Conservation (phyloP, 108 stramenopile species). For the Nitzschia sp. region DNA sequence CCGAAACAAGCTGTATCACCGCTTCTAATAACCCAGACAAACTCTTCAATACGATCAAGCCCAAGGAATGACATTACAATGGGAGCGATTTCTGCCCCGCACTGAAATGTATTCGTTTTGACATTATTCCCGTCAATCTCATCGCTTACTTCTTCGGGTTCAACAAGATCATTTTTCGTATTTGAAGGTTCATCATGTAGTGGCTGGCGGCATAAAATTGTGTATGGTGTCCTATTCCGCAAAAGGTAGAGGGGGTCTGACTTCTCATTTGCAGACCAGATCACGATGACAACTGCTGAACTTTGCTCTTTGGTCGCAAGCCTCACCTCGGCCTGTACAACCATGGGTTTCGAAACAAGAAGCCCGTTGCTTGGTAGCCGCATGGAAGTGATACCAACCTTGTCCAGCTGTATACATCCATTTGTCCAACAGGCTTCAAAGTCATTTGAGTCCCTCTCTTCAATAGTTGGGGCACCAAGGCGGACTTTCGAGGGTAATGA, state of each 20-base stretch:
- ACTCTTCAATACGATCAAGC: conserved; percentile 47
- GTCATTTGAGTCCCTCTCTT: conserved; percentile 31
- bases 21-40: conserved; percentile 61
- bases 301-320: conserved; percentile 73
- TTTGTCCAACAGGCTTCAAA: conserved; percentile 57
- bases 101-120: conserved; percentile 27
- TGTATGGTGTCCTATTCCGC: conserved; percentile 52
- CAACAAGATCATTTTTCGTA: conserved; percentile 4
- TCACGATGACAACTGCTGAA: conserved; percentile 69
- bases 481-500: conserved; percentile 53
- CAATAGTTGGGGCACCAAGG: conserved; percentile 37
- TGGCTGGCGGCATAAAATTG: conserved; percentile 69
- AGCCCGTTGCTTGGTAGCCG: conserved; percentile 46
- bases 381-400: conserved; percentile 76
- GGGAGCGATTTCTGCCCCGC: conserved; percentile 44
- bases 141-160: neutral
- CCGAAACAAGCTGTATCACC: conserved; percentile 73
- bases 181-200: conserved; percentile 38
- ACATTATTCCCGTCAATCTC: conserved; percentile 7
- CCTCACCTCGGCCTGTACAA: conserved; percentile 75
- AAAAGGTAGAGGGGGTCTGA: conserved; percentile 72
- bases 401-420: conserved; percentile 65
- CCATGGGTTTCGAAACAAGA: conserved; percentile 39
- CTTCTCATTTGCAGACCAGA: conserved; percentile 68
- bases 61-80: conserved; percentile 46